A percentile compares a stretch with the other conserved stretches of the same genome.
Conservation (phyloP, 1,284 basidiomycete species). For the Rugosomyces carneus region DNA sequence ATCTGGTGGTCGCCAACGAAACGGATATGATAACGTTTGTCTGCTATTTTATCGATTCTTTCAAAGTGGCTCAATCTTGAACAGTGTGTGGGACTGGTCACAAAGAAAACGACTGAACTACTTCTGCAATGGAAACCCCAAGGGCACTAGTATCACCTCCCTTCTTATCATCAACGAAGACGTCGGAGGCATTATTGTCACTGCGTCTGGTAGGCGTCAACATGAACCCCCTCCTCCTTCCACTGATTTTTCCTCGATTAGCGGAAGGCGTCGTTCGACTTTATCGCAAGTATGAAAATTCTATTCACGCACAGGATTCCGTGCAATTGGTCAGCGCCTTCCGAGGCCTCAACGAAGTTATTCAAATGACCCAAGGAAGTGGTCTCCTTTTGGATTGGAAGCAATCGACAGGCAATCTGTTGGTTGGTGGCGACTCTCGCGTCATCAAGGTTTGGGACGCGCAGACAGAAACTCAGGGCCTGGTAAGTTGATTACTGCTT, state of each 20-base stretch:
- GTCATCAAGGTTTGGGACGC: constrained; percentile 95
- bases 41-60: constrained; percentile 6
- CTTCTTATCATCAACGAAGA: constrained; percentile 97
- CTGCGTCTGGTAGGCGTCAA: constrained; percentile 67
- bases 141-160: constrained; percentile 80
- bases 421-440: constrained; percentile 89
- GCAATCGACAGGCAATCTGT: constrained; percentile 78
- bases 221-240: background rate
- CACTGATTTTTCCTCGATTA: background rate
- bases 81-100: constrained; percentile 93
- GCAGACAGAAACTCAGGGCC: constrained; percentile 78
- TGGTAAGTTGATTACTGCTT: constrained; percentile 43
- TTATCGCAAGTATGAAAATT: constrained; percentile 84
- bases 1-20: constrained; percentile 85
- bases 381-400: constrained; percentile 94
- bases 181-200: constrained; percentile 85
- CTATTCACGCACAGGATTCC: constrained; percentile 52
- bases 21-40: constrained; percentile 79
- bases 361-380: constrained; percentile 66
- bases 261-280: constrained; percentile 91
- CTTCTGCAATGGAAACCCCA: constrained; percentile 88
- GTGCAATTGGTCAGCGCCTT: constrained; percentile 91
- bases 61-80: constrained; percentile 3
- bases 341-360: constrained; percentile 80
- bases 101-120: constrained; percentile 69